Evolutionary conservation across 208 protist genomes (phyloP).

Genomic region (Trypanosoma platydactyli): DNA sequence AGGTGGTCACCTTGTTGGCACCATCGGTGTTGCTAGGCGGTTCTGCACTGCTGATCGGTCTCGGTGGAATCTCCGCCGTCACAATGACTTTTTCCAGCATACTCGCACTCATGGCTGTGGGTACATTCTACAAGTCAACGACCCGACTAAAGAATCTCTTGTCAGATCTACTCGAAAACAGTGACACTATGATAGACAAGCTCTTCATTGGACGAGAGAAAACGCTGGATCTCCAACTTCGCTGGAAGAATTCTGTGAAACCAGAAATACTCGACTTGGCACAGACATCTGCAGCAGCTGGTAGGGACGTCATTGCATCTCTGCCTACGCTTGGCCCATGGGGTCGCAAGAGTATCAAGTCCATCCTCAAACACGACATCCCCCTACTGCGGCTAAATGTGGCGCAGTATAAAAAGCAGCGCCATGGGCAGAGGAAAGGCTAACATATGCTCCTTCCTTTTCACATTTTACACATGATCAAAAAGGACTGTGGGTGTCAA

Average conservation of each 20-base stretch:
- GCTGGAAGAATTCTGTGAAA: conserved; percentile 60
- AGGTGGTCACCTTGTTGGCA: conserved; percentile 19
- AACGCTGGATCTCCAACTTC: conserved; percentile 48
- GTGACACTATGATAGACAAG: conserved; percentile 41
- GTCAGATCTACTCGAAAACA: conserved; percentile 22
- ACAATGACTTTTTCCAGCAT: conserved; percentile 23
- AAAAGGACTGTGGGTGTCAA: not conserved
- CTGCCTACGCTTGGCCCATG: conserved; percentile 48
- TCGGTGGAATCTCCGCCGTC: conserved; percentile 28
- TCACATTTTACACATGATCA: not conserved
- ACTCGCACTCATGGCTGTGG: conserved; percentile 14
- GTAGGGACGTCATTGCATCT: conserved; percentile 27
- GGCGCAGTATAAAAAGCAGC: conserved; percentile 41
- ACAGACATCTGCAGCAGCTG: conserved; percentile 17
- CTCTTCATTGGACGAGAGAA: conserved; percentile 44
- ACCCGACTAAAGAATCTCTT: conserved; percentile 36
- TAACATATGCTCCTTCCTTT: not conserved
- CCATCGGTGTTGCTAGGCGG: conserved; percentile 22
- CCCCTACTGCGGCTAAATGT: conserved; percentile 45
- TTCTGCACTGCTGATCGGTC: conserved; percentile 17
- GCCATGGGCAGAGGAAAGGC: not conserved
- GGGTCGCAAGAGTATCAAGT: conserved; percentile 33
- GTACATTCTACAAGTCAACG: conserved; percentile 17
- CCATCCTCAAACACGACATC: conserved; percentile 40
- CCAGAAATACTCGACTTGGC: conserved; percentile 46